These are phyloP conservation scores for Penicillium pancosmium DNA, from an alignment of 495 filamentous ascomycete species.

Conservation along the genomic window DNA sequence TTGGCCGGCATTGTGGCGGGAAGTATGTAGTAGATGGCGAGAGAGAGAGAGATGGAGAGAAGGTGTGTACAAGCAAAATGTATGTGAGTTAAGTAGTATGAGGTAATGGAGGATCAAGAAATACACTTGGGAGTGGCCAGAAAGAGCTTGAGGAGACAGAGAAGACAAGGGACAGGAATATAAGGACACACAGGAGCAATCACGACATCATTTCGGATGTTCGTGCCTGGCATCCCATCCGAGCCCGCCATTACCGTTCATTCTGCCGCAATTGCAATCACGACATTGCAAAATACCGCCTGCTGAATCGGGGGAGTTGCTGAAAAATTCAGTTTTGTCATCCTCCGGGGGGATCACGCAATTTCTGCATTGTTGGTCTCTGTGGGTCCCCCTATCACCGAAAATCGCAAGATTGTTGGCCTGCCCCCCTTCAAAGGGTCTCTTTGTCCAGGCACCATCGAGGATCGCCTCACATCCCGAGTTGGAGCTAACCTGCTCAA, in stretches of 20 bases:
- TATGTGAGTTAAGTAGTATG: slow-evolving; percentile 7
- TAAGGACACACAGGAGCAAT: slow-evolving; percentile 33
- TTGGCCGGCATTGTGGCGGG: slow-evolving; percentile 45
- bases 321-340: slow-evolving; percentile 14
- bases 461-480: neutral
- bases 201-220: slow-evolving; percentile 38
- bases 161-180: slow-evolving; percentile 34
- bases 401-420: too few relatives aligned
- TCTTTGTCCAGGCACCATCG: neutral
- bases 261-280: slow-evolving; percentile 40
- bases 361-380: slow-evolving; percentile 38
- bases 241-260: slow-evolving; percentile 25
- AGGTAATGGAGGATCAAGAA: slow-evolving; percentile 7
- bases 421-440: too few relatives aligned
- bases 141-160: slow-evolving; percentile 22
- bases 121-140: slow-evolving; percentile 15
- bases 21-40: slow-evolving; percentile 3
- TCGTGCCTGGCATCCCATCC: slow-evolving; percentile 32
- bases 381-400: slow-evolving; percentile 22
- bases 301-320: slow-evolving; percentile 26
- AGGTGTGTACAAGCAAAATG: slow-evolving; percentile 4
- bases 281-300: slow-evolving; percentile 42
- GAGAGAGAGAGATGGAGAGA: slow-evolving; percentile 10
- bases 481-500: neutral
- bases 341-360: slow-evolving; percentile 39